A percentile compares a stretch with the other conserved stretches of the same genome.
These are phyloP conservation scores for Nitzschia putrida DNA, from an alignment of 108 stramenopile genomes.

Conservation along the genomic window DNA sequence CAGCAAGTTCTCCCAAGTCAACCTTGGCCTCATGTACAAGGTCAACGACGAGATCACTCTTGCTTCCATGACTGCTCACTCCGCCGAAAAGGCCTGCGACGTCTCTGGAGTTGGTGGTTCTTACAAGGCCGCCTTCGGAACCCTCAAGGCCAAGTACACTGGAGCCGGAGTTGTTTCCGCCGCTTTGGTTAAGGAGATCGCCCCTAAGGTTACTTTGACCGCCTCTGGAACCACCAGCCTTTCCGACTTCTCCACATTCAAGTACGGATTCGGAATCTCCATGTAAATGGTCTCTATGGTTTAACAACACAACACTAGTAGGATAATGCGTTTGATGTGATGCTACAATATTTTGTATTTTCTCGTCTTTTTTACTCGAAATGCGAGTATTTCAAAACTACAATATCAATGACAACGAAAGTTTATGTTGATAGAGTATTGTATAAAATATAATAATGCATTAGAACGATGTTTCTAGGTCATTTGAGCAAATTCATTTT, in stretches of 20 bases:
- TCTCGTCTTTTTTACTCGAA: too few species aligned
- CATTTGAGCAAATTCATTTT: slow-evolving; percentile 7
- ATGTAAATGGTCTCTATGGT: slow-evolving; percentile 55
- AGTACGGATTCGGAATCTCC: slow-evolving; percentile 81
- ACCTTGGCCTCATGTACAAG: slow-evolving; percentile 84
- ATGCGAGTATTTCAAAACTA: too few species aligned
- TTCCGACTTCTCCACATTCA: slow-evolving; percentile 78
- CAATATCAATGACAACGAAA: too few species aligned
- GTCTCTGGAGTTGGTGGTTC: slow-evolving; percentile 71
- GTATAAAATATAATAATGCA: background rate
- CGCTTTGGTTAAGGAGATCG: slow-evolving; percentile 79
- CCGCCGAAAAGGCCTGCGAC: slow-evolving; percentile 65
- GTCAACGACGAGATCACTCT: slow-evolving; percentile 76
- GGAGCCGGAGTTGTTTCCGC: slow-evolving; percentile 74
- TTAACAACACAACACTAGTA: too few species aligned
- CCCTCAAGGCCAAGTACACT: slow-evolving; percentile 87
- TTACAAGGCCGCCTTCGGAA: slow-evolving; percentile 78
- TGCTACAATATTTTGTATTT: too few species aligned
- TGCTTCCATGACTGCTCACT: slow-evolving; percentile 81
- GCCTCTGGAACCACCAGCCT: slow-evolving; percentile 77
- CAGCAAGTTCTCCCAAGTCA: slow-evolving; percentile 76
- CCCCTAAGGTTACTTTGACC: slow-evolving; percentile 85
- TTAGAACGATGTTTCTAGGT: background rate
- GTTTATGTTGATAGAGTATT: too few species aligned
- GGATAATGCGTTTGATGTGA: too few species aligned